Conservation (phyloP, 495 filamentous ascomycete genomes). For the Aspergillus nidulans region DNA sequence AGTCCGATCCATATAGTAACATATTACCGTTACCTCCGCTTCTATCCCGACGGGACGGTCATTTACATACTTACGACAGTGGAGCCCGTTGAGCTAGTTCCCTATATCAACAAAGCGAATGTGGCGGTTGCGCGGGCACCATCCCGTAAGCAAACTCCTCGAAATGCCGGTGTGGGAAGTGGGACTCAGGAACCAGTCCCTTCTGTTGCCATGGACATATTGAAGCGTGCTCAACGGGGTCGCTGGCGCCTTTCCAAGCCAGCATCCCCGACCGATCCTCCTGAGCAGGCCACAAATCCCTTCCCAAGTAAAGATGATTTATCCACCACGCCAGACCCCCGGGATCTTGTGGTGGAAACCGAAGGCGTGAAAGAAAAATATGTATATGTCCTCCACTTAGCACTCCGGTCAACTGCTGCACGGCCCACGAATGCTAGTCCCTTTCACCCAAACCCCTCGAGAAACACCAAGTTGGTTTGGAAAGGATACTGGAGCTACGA, state of each 20-base stretch:
- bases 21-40: slow-evolving; percentile 93
- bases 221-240: slow-evolving; percentile 58
- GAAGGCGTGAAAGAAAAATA: slow-evolving; percentile 73
- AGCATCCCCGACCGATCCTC: slow-evolving; percentile 16
- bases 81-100: slow-evolving; percentile 81
- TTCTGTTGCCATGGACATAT: slow-evolving; percentile 35
- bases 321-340: slow-evolving; percentile 21
- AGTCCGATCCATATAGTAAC: slow-evolving; percentile 93
- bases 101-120: slow-evolving; percentile 57
- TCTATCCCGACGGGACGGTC: slow-evolving; percentile 84
- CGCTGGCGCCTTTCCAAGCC: slow-evolving; percentile 56
- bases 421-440: slow-evolving; percentile 27
- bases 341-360: slow-evolving; percentile 73
- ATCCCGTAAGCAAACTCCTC: slow-evolving; percentile 29
- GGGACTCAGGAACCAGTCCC: slow-evolving; percentile 33
- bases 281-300: slow-evolving; percentile 7
- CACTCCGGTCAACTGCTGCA: slow-evolving; percentile 56
- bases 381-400: slow-evolving; percentile 72
- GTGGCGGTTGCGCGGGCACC: slow-evolving; percentile 29
- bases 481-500: slow-evolving; percentile 92
- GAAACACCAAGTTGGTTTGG: slow-evolving; percentile 85
- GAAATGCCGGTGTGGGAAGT: slow-evolving; percentile 32
- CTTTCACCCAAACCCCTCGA: slow-evolving; percentile 32
- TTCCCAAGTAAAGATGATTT: slow-evolving; percentile 10
- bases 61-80: slow-evolving; percentile 72